Percentiles rank a stretch among this genome's conserved stretches.
Evolutionary conservation across 148 eudicot genomes (phyloP).

Genomic region (Pouteria glomerata): DNA sequence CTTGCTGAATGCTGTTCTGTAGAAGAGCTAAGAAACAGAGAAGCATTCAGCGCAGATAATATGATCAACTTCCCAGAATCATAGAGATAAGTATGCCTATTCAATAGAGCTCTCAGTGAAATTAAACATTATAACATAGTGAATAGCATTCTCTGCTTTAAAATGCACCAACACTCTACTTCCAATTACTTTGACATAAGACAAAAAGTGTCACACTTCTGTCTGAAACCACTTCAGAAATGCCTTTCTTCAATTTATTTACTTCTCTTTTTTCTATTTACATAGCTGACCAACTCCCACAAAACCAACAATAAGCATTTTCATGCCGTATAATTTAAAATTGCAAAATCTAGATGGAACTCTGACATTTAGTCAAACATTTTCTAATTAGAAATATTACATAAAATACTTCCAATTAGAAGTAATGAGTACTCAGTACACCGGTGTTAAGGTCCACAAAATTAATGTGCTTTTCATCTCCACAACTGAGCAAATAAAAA

Average conservation of each 20-base stretch:
- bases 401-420: not conserved
- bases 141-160: not conserved
- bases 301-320: too few relatives aligned
- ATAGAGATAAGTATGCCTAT: not conserved
- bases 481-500: not conserved
- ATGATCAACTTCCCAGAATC: not conserved
- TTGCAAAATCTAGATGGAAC: not conserved
- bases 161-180: too few relatives aligned
- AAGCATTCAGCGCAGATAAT: constrained; percentile 17
- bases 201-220: not conserved
- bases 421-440: not conserved
- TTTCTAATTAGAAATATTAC: not conserved
- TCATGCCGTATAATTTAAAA: too few relatives aligned
- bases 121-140: not conserved
- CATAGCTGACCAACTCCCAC: too few relatives aligned
- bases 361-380: not conserved
- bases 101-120: not conserved
- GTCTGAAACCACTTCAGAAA: not conserved
- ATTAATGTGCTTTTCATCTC: not conserved
- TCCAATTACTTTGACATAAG: too few relatives aligned
- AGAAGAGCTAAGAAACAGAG: constrained; percentile 37
- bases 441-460: not conserved
- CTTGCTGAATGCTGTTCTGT: constrained; percentile 43
- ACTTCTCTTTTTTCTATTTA: too few relatives aligned
- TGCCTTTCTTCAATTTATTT: not conserved